Evolutionary conservation across 73 alveolate species (phyloP).

Genomic region (Paramecium pentaurelia): DNA sequence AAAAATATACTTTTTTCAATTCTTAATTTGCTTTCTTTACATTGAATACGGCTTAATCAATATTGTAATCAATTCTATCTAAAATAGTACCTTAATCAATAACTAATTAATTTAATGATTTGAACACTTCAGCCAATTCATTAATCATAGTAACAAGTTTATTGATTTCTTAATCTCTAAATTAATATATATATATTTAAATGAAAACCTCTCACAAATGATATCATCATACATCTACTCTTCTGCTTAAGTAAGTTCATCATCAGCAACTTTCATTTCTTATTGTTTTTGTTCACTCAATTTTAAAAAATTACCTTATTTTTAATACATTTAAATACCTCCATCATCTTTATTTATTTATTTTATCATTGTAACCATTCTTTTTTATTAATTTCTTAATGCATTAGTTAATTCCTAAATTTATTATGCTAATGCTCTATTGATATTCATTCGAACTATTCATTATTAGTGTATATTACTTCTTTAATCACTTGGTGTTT

Average conservation of each 20-base stretch:
- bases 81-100: constrained; percentile 40
- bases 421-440: constrained; percentile 27
- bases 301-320: background rate
- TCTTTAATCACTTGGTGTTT: background rate
- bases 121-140: constrained; percentile 41
- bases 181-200: background rate
- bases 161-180: constrained; percentile 36
- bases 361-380: constrained; percentile 38
- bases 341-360: constrained; percentile 18
- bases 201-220: background rate
- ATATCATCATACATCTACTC: constrained; percentile 31
- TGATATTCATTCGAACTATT: background rate
- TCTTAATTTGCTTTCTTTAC: background rate
- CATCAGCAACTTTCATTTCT: constrained; percentile 34
- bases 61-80: constrained; percentile 50
- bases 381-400: constrained; percentile 28
- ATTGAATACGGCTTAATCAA: background rate
- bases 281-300: background rate
- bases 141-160: constrained; percentile 36
- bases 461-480: background rate
- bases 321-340: background rate
- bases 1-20: background rate
- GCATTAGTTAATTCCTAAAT: constrained; percentile 29
- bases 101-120: constrained; percentile 36
- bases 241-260: constrained; percentile 29